Evolutionary conservation across 1,284 basidiomycete species (phyloP), one percentile per base, ranked within the genome.

Genomic region (Microbotryum scabiosae): DNA sequence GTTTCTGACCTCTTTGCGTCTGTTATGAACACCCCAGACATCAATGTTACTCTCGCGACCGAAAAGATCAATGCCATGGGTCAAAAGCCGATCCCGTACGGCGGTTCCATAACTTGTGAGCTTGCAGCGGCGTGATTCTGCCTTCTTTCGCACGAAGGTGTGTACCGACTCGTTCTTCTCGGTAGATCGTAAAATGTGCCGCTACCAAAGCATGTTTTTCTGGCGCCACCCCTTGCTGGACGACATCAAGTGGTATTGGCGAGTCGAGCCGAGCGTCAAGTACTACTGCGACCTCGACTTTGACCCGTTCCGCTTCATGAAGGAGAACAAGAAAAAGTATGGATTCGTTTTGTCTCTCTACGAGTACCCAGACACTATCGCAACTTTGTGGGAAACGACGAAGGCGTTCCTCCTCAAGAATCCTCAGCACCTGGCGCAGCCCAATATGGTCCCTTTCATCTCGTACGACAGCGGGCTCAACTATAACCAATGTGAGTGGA

Each of bases 201-300:
- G 94, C 23, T 97, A 86, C 79, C 91, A 96, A 75, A 90, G 88
- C 12, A 36, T 48, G 47, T 63, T 54, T 57, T 64, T 57, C 62
- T 69, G 61, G 50, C 59, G 56, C 16, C 73, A 75, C 47, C 68
- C 66, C 3, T 64, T 74, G 14, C 65, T 93, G 47, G 82, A 84
- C 65, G 79, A 84, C 57, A 92, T 87, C 77, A 87, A 84, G 71
- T 97, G 93, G 77, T 97, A 97, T 77, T 97, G 93, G 93, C 84
- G 85, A 71, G 84, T 90, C 74, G 81, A 83, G 80, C 70, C 70
- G 9, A 56, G 54, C 54, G 65, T 71, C 54, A 68, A 68, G 56
- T 69, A 60, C 54, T 67, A 60, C 50, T 71, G 70, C 62, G 66
- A 71, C 55, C 54, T 71, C 47, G 52, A 63, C 45, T 70, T 67